Conservation (phyloP, 23 red algal species). For the Cyanidium caldarium region DNA sequence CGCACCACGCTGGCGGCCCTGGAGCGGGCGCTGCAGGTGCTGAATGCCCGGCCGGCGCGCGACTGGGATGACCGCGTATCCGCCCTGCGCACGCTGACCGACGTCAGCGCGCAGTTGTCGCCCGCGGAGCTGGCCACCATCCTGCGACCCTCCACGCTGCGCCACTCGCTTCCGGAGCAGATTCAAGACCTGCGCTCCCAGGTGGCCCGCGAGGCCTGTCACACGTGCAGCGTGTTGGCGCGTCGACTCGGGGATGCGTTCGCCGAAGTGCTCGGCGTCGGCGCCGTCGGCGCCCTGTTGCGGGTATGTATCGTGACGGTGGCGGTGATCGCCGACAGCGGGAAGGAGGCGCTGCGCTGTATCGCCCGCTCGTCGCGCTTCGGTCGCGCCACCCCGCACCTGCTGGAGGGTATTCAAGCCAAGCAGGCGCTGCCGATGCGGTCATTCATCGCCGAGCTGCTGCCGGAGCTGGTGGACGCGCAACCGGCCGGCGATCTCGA, state of each 20-base stretch:
- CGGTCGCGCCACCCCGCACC: not conserved
- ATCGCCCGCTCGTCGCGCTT: not conserved
- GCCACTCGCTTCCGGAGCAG: not conserved
- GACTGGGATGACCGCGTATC: not conserved
- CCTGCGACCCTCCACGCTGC: not conserved
- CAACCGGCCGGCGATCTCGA: not conserved
- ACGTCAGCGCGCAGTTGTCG: not conserved
- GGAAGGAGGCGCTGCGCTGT: not conserved
- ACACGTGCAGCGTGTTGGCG: not conserved
- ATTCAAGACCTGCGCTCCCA: conserved; percentile 7
- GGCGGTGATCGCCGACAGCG: not conserved
- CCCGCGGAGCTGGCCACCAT: not conserved
- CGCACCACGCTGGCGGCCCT: too few relatives aligned
- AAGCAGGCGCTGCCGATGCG: not conserved
- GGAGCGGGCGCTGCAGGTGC: not conserved
- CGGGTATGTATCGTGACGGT: not conserved
- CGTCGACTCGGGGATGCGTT: not conserved
- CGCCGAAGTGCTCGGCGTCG: not conserved
- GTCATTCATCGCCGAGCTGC: not conserved
- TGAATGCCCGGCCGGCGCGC: not conserved
- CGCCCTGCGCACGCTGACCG: not conserved
- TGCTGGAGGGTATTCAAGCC: not conserved
- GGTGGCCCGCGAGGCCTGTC: conserved; percentile 5
- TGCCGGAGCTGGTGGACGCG: not conserved
- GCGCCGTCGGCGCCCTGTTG: not conserved